phyloP scores from a whole-genome alignment of 2,329 filamentous ascomycete genomes.

The Zymoseptoria crescenta region DNA sequence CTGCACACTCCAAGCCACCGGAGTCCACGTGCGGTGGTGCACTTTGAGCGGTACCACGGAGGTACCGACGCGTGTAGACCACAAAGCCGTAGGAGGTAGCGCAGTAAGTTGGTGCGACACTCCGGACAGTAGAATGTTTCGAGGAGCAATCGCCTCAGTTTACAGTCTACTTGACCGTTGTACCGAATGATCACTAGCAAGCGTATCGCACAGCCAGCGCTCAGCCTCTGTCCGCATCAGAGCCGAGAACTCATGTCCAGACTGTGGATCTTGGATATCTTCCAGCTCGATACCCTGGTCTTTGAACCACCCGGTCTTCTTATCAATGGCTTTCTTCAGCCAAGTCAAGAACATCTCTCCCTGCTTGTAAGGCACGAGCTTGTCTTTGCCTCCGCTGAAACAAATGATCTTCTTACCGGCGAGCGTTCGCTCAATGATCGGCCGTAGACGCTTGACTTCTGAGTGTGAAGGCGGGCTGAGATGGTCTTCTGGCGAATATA shows the following conservation, averaged over 20 bases:
- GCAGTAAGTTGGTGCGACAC: no score
- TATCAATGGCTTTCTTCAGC: slow-evolving; percentile 47
- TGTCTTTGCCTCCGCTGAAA: slow-evolving; percentile 60
- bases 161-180: not conserved
- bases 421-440: slow-evolving; percentile 27
- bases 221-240: slow-evolving; percentile 62
- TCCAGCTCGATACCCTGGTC: slow-evolving; percentile 51
- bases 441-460: slow-evolving; percentile 36
- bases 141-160: not conserved
- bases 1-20: no score
- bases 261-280: slow-evolving; percentile 59
- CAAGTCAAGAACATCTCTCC: slow-evolving; percentile 54
- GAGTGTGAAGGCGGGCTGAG: slow-evolving; percentile 35
- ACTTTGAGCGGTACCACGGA: no score
- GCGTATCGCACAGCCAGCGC: slow-evolving; percentile 48
- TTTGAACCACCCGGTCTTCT: slow-evolving; percentile 43
- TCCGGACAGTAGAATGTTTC: no score
- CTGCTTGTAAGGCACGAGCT: slow-evolving; percentile 61
- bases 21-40: no score
- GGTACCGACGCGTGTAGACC: no score
- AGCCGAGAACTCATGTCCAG: slow-evolving; percentile 61
- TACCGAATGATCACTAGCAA: slow-evolving; percentile 14
- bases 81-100: no score
- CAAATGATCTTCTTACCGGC: slow-evolving; percentile 57
- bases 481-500: slow-evolving; percentile 22